These are phyloP conservation scores for Coemansia sp. DNA, from an alignment of 192 early-diverging fungal genomes.

Conservation along the genomic window DNA sequence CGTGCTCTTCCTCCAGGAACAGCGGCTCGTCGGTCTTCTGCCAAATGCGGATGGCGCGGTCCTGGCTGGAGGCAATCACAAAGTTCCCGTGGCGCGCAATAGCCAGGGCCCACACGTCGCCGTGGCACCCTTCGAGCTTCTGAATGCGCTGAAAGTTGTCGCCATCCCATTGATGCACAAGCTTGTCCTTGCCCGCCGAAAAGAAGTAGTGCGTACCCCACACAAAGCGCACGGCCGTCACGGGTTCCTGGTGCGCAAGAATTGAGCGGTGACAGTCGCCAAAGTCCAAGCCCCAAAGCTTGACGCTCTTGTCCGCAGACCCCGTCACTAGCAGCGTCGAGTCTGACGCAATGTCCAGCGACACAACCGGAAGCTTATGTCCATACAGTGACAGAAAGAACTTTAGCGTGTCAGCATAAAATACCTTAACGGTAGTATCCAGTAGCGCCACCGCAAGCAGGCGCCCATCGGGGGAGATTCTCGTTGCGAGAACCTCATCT, in stretches of 20 bases:
- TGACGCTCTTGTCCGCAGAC: constrained; percentile 97
- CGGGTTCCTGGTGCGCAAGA: constrained; percentile 89
- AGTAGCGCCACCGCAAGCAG: constrained; percentile 88
- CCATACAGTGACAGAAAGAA: constrained; percentile 97
- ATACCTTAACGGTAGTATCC: constrained; percentile 95
- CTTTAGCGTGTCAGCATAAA: constrained; percentile 94
- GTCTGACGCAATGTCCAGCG: constrained; percentile 99
- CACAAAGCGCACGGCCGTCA: constrained; percentile 86
- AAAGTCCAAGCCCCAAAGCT: constrained; percentile 99
- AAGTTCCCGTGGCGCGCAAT: constrained; percentile 87
- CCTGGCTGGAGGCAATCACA: constrained; percentile 86
- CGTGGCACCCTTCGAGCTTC: constrained; percentile 88
- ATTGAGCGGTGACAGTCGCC: constrained; percentile 97
- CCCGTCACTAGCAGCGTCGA: constrained; percentile 85
- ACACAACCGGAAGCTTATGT: constrained; percentile 94
- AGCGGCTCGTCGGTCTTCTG: constrained; percentile 95
- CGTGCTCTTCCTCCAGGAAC: constrained; percentile 93
- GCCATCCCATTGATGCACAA: constrained; percentile 93
- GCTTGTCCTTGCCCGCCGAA: constrained; percentile 84
- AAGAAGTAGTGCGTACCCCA: constrained; percentile 96
- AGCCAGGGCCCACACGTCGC: constrained; percentile 92
- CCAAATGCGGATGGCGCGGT: constrained; percentile 94
- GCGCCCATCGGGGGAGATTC: constrained; percentile 80
- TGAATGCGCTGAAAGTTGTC: constrained; percentile 97
- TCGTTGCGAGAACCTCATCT: constrained; percentile 86